Evolutionary conservation across 371 early-diverging fungal genomes (phyloP), one percentile per base, ranked within the genome.

Genomic region (Apophysomyces variabilis): DNA sequence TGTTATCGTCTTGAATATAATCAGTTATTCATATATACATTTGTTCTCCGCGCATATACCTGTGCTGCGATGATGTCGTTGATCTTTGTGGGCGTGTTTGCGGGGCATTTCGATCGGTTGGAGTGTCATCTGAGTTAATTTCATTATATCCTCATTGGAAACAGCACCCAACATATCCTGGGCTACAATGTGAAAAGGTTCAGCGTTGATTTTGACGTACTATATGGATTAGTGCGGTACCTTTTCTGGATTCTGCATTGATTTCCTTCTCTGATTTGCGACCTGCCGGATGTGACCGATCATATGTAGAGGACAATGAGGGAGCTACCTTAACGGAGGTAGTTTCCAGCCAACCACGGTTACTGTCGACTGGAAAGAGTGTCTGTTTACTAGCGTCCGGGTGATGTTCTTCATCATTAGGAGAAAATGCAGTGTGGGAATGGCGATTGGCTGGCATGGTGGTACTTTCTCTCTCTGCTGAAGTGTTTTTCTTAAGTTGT

Each of bases 121-220:
- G 1, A 62, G 56, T 16, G 81, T 73, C 64, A 81, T 58, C 38
- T 76, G 67, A 6, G 81, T 78, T 7, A 81, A 50, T 39, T 74
- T 76, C 18, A 78, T 47, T 38, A 81, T 81, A 56, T 81, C 78
- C 62, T 76, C 78, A 45, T 78, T 71, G 35, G 81, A 81, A 3
- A 81, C 78, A 11, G 72, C 71, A 21, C 73, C 71, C 36, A 80
- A 54, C 46, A 76, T 64, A 38, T 80, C 78, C 66, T 68, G 66
- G 38, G 64, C 69, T 67, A 38, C 47, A 47, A 47, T 3, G 16
- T 47, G n/a, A 16, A 16, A 14, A 14, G 4, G 39, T 50, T 62
- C 36, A 62, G 50, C 36, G 13, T 62, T 18, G 21, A 16, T n/a
- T 21, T 26, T 16, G 58, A 65, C n/a, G 36, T 39, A 43, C 35